These are phyloP conservation scores for Coniochaeta prunicola DNA, from an alignment of 2,329 filamentous ascomycete species.

Conservation along the genomic window DNA sequence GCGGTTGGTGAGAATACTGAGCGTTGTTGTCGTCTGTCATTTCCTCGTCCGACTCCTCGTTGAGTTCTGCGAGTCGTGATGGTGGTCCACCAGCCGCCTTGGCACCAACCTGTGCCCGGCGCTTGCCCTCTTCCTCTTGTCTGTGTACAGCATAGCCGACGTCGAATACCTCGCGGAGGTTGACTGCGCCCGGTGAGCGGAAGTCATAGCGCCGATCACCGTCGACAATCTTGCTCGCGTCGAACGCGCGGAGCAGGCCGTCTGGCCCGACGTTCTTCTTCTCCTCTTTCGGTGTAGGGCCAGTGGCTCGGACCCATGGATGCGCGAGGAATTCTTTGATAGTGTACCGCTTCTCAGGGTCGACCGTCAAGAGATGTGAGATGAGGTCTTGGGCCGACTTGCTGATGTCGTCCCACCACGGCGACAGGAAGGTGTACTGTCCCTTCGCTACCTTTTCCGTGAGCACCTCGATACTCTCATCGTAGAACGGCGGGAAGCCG, in stretches of 20 bases:
- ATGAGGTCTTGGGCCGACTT: slow-evolving; percentile 91
- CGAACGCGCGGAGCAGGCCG: slow-evolving; percentile 46
- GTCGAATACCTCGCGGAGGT: slow-evolving; percentile 94
- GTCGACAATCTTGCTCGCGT: slow-evolving; percentile 45
- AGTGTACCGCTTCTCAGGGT: slow-evolving; percentile 89
- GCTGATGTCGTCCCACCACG: slow-evolving; percentile 99
- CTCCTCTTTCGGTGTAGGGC: slow-evolving; percentile 52
- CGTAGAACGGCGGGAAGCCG: slow-evolving; percentile 96
- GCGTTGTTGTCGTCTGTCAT: slow-evolving; percentile 57
- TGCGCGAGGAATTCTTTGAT: slow-evolving; percentile 92
- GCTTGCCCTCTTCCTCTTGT: slow-evolving; percentile 92
- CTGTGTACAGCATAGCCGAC: slow-evolving; percentile 96
- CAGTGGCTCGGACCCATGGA: slow-evolving; percentile 73
- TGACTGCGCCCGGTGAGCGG: slow-evolving; percentile 89
- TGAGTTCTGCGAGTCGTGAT: slow-evolving; percentile 51
- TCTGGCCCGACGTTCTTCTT: slow-evolving; percentile 39
- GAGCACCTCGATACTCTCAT: slow-evolving; percentile 93
- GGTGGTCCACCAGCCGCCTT: slow-evolving; percentile 54
- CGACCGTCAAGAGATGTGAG: slow-evolving; percentile 85
- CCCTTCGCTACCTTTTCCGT: slow-evolving; percentile 97
- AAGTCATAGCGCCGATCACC: slow-evolving; percentile 76
- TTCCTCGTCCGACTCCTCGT: slow-evolving; percentile 57
- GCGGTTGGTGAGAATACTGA: slow-evolving; percentile 34
- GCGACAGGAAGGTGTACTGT: slow-evolving; percentile 94
- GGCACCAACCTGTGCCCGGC: slow-evolving; percentile 73